phyloP scores from a whole-genome alignment of 345 rosid genomes.

The Carallia brachiata region DNA sequence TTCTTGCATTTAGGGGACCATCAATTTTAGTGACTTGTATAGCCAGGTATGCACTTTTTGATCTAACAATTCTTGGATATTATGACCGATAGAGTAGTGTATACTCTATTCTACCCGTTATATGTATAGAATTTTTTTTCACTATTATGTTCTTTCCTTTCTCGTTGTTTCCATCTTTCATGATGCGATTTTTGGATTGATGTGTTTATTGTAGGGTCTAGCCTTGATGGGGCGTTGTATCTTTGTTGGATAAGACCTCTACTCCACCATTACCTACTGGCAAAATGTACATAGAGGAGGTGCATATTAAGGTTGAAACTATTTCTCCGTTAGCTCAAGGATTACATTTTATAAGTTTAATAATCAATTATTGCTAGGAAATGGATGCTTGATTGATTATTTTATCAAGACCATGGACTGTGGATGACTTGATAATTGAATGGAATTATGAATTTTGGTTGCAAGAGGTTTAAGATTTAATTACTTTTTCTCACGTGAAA shows the following conservation, averaged over 20 bases:
- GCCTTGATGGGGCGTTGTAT: conserved; percentile 91
- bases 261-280: conserved; percentile 73
- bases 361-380: conserved; percentile 9
- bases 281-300: conserved; percentile 94
- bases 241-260: conserved; percentile 75
- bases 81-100: conserved; percentile 89
- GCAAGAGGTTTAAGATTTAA: not conserved
- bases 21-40: conserved; percentile 87
- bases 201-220: conserved; percentile 56
- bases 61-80: conserved; percentile 90
- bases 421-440: not conserved
- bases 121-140: conserved; percentile 15
- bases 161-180: not conserved
- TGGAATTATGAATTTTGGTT: not conserved
- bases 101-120: conserved; percentile 89
- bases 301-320: conserved; percentile 70
- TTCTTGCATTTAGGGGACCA: conserved; percentile 56
- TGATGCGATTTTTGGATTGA: not conserved
- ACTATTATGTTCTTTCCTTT: not conserved
- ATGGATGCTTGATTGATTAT: conserved; percentile 11
- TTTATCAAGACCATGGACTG: conserved; percentile 1
- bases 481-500: not conserved
- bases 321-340: conserved; percentile 3
- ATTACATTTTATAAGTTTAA: conserved; percentile 1
- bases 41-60: conserved; percentile 87